These are phyloP conservation scores for Alternaria conjuncta DNA, from an alignment of 2,329 filamentous ascomycete species.

Conservation along the genomic window DNA sequence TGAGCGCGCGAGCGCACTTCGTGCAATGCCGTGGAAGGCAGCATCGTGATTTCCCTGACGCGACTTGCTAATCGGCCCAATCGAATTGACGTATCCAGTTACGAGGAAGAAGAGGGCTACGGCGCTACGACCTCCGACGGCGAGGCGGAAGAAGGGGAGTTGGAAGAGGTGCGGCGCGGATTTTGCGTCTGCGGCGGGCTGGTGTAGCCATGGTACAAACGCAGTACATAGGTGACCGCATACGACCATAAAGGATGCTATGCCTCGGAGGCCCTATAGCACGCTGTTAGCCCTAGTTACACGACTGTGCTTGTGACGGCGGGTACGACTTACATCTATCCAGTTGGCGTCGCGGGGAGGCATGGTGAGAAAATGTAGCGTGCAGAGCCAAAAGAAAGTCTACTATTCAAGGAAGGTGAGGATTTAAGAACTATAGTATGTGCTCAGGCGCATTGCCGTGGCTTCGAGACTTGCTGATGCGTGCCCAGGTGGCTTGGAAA, in stretches of 20 bases:
- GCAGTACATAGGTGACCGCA: constrained; percentile 52
- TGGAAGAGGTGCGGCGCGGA: constrained; percentile 60
- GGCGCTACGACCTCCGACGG: constrained; percentile 57
- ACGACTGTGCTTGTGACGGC: constrained; percentile 7
- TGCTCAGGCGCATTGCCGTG: constrained; percentile 21
- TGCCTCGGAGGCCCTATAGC: constrained; percentile 50
- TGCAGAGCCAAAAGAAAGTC: constrained; percentile 13
- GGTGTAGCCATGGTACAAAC: constrained; percentile 51
- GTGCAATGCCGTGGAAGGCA: constrained; percentile 62
- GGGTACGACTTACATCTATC: constrained; percentile 44
- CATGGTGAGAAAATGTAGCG: constrained; percentile 27
- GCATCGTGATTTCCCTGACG: constrained; percentile 61
- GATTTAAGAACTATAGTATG: constrained; percentile 5
- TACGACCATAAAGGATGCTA: constrained; percentile 53
- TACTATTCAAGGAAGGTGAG: constrained; percentile 14
- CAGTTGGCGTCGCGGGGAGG: constrained; percentile 48
- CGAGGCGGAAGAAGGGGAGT: constrained; percentile 64
- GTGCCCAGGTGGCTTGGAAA: background rate
- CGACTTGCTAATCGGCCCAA: constrained; percentile 65
- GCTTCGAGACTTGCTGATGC: background rate
- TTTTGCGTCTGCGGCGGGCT: constrained; percentile 51
- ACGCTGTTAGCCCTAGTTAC: constrained; percentile 29
- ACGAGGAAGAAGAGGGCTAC: constrained; percentile 55
- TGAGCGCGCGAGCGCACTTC: constrained; percentile 64
- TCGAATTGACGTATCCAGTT: constrained; percentile 70